These are phyloP conservation scores for Vachellia pachyceras DNA, from an alignment of 306 rosid species.

Conservation along the genomic window DNA sequence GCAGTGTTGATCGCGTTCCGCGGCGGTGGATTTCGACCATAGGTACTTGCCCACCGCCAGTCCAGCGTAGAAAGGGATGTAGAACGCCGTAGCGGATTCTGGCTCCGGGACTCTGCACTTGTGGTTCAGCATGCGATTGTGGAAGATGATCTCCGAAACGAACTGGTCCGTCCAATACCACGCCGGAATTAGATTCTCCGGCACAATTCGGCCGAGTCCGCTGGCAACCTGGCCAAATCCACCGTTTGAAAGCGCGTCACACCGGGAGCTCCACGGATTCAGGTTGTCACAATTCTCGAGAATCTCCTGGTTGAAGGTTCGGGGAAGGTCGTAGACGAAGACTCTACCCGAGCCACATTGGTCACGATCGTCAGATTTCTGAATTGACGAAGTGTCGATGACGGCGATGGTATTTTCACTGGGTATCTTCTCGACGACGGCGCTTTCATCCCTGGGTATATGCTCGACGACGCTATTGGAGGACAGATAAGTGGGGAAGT, in stretches of 20 bases:
- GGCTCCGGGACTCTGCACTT: constrained; percentile 67
- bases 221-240: constrained; percentile 66
- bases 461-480: not conserved
- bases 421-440: not conserved
- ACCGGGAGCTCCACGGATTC: constrained; percentile 88
- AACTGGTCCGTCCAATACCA: constrained; percentile 99
- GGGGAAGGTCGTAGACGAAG: constrained; percentile 77
- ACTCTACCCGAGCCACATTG: constrained; percentile 60
- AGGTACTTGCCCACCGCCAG: constrained; percentile 78
- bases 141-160: constrained; percentile 73
- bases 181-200: constrained; percentile 62
- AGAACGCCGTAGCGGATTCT: constrained; percentile 77
- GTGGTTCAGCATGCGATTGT: constrained; percentile 65
- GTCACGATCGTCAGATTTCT: not conserved
- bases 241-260: constrained; percentile 64
- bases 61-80: constrained; percentile 85
- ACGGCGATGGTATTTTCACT: not conserved
- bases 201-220: constrained; percentile 54
- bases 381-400: not conserved
- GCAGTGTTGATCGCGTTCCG: constrained; percentile 72
- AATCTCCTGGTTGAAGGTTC: constrained; percentile 61
- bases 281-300: constrained; percentile 69
- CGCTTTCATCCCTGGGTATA: not conserved
- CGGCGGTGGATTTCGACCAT: constrained; percentile 55
- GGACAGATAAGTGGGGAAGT: constrained; percentile 24